Evolutionary conservation across 2,329 filamentous ascomycete genomes (phyloP).

Genomic region (Sphaerulina musiva): DNA sequence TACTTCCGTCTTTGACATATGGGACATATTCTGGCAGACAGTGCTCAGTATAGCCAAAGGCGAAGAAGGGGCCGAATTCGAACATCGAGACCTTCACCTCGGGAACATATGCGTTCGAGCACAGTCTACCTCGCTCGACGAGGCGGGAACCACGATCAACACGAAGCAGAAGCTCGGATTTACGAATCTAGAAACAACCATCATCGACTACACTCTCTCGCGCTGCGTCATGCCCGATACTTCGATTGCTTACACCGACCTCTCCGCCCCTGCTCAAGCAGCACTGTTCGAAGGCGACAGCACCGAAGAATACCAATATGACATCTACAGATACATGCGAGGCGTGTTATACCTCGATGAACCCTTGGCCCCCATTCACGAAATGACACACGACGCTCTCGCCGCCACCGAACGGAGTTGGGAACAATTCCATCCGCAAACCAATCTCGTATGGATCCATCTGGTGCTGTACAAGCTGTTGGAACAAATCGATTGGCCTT

Average conservation of each 20-base stretch:
- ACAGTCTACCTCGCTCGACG: neutral
- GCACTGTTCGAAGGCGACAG: conserved; percentile 44
- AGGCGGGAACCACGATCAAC: conserved; percentile 18
- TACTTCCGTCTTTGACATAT: conserved; percentile 43
- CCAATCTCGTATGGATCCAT: conserved; percentile 59
- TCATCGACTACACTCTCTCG: conserved; percentile 63
- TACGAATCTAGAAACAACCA: conserved; percentile 54
- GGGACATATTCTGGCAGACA: conserved; percentile 64
- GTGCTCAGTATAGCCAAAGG: conserved; percentile 55
- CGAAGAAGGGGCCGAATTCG: conserved; percentile 54
- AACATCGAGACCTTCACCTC: conserved; percentile 60
- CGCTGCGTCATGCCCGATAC: conserved; percentile 47
- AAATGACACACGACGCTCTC: conserved; percentile 19
- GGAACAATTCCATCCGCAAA: conserved; percentile 52
- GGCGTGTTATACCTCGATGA: conserved; percentile 36
- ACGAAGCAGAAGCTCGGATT: conserved; percentile 42
- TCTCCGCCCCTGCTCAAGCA: conserved; percentile 40
- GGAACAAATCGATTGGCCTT: conserved; percentile 35
- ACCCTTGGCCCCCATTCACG: conserved; percentile 28
- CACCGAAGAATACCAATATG: conserved; percentile 48
- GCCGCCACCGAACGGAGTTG: conserved; percentile 35
- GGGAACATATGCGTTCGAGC: conserved; percentile 57
- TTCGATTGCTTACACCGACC: conserved; percentile 41
- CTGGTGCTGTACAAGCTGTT: conserved; percentile 55
- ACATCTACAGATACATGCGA: conserved; percentile 51